Percentiles rank a stretch among this genome's conserved stretches.
phyloP scores from a whole-genome alignment of 164 flowering plant genomes.

The Sedum album region DNA sequence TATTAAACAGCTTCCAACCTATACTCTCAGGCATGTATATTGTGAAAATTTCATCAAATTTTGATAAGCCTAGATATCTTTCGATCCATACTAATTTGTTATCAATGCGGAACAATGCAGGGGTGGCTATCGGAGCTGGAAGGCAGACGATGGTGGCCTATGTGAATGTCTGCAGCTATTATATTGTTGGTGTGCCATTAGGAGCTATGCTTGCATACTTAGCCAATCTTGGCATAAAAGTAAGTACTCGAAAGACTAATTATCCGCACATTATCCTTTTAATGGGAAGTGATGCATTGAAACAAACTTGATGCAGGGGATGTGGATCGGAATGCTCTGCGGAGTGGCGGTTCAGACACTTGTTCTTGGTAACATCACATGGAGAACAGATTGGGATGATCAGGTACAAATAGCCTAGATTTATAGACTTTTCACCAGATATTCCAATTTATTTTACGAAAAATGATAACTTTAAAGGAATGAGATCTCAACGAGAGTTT shows the following conservation, averaged over 20 bases:
- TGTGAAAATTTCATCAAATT: no score
- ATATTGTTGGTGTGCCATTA: conserved; percentile 32
- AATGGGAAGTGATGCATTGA: background rate
- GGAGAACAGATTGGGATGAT: conserved; percentile 28
- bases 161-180: conserved; percentile 28
- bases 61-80: no score
- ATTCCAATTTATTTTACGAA: no score
- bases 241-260: conserved; percentile 1
- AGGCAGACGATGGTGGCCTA: conserved; percentile 30
- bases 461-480: no score
- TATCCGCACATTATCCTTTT: background rate
- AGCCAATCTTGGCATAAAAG: conserved; percentile 24
- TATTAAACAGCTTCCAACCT: conserved; percentile 23
- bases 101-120: conserved; percentile 15
- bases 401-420: no score
- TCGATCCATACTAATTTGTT: no score
- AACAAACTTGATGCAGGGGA: conserved; percentile 17
- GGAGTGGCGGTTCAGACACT: conserved; percentile 22
- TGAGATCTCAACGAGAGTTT: no score
- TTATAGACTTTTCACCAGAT: no score
- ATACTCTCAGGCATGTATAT: conserved; percentile 17
- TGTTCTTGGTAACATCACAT: conserved; percentile 17
- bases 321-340: conserved; percentile 34
- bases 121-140: conserved; percentile 58
- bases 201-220: conserved; percentile 34